phyloP scores from a whole-genome alignment of 495 filamentous ascomycete genomes.

The Aspergillus taichungensis region DNA sequence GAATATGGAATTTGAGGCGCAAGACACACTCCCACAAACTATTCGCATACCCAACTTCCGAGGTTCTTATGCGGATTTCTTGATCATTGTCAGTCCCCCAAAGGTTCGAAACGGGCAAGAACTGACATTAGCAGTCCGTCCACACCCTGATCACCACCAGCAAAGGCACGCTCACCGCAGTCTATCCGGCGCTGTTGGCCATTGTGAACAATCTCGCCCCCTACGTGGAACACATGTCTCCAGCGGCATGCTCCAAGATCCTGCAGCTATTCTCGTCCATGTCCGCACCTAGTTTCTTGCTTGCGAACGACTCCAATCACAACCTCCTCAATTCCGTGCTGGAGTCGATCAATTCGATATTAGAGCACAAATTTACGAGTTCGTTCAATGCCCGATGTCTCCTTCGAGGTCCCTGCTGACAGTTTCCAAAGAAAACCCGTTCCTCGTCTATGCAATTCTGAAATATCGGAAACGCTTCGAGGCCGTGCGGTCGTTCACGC shows the following conservation, averaged over 20 bases:
- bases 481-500: slow-evolving; percentile 79
- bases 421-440: slow-evolving; percentile 58
- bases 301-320: slow-evolving; percentile 93
- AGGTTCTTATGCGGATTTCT: slow-evolving; percentile 87
- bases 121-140: slow-evolving; percentile 58
- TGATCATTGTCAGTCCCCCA: slow-evolving; percentile 59
- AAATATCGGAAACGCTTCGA: slow-evolving; percentile 78
- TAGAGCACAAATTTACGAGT: slow-evolving; percentile 90
- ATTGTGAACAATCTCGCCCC: slow-evolving; percentile 90
- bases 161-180: slow-evolving; percentile 81
- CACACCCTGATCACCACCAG: slow-evolving; percentile 86
- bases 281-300: slow-evolving; percentile 89
- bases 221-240: slow-evolving; percentile 66
- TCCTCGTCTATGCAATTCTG: slow-evolving; percentile 73
- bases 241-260: slow-evolving; percentile 69
- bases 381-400: slow-evolving; percentile 13
- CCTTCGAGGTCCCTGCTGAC: slow-evolving; percentile 7
- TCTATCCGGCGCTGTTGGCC: slow-evolving; percentile 87
- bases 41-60: slow-evolving; percentile 77
- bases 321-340: slow-evolving; percentile 70
- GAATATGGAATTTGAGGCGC: slow-evolving; percentile 81
- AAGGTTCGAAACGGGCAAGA: not conserved
- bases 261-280: slow-evolving; percentile 87
- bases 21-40: slow-evolving; percentile 73
- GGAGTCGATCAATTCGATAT: slow-evolving; percentile 82